Conservation (phyloP, 2,329 filamentous ascomycete species). For the Metarhizium sp. region DNA sequence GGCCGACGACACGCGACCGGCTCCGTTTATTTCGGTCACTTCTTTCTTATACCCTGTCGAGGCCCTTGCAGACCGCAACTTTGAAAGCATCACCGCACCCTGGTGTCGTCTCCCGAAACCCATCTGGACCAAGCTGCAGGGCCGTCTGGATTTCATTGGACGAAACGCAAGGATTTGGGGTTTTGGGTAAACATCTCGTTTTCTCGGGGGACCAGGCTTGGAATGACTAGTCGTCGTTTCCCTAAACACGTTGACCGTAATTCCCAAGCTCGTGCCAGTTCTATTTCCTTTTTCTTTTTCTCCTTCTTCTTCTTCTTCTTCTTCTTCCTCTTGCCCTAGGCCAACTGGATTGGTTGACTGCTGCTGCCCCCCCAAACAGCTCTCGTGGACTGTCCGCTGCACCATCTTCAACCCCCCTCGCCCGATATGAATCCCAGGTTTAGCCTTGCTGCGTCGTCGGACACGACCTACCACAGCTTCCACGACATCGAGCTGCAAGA, state of each 20-base stretch:
- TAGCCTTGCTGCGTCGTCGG: constrained; percentile 36
- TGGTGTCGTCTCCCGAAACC: no score
- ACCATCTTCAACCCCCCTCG: not conserved
- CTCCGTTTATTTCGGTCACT: not conserved
- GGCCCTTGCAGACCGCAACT: constrained; percentile 5
- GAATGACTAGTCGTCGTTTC: not conserved
- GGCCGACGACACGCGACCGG: not conserved
- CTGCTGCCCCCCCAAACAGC: not conserved
- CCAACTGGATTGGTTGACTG: not conserved
- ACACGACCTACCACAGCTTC: constrained; percentile 46
- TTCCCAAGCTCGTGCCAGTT: not conserved
- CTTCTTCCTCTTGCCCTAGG: not conserved
- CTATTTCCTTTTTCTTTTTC: not conserved
- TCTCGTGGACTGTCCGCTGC: not conserved
- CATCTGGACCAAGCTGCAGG: no score
- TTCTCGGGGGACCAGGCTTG: not conserved
- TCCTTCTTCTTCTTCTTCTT: not conserved
- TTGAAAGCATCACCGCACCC: not conserved
- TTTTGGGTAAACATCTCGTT: not conserved
- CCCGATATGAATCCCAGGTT: constrained; percentile 9
- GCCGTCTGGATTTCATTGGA: no score
- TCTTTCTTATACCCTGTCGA: not conserved
- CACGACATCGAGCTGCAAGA: constrained; percentile 39
- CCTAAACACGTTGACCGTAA: not conserved
- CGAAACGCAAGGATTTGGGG: not conserved